Conservation (phyloP, 208 protist species). For the Trypanosoma vivax region DNA sequence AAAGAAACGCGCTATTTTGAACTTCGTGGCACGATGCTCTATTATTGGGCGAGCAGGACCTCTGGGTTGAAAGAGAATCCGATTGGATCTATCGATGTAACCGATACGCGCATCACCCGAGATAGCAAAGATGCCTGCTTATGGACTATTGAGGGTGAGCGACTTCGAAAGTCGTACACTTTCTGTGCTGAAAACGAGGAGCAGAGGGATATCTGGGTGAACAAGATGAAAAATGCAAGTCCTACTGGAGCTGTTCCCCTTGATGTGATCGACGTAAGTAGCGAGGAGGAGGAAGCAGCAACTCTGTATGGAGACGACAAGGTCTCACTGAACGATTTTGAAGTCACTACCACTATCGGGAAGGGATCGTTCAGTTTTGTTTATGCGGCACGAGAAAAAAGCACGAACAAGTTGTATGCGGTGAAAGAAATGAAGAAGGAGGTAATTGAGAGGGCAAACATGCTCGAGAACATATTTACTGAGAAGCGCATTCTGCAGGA, state of each 20-base stretch:
- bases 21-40: constrained; percentile 47
- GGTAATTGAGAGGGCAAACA: constrained; percentile 40
- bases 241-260: constrained; percentile 17
- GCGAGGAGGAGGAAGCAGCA: constrained; percentile 32
- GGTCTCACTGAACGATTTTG: constrained; percentile 84
- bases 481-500: constrained; percentile 90
- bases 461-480: constrained; percentile 68
- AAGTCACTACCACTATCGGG: constrained; percentile 81
- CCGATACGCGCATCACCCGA: constrained; percentile 20
- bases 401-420: constrained; percentile 80
- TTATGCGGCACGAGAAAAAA: constrained; percentile 85
- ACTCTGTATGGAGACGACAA: constrained; percentile 31
- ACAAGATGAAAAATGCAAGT: constrained; percentile 19
- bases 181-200: constrained; percentile 23
- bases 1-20: constrained; percentile 63
- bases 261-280: constrained; percentile 11
- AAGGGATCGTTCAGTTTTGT: constrained; percentile 91
- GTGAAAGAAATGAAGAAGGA: constrained; percentile 90
- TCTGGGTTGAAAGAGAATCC: constrained; percentile 22
- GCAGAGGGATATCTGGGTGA: constrained; percentile 27
- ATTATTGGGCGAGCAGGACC: constrained; percentile 56
- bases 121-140: constrained; percentile 21
- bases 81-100: constrained; percentile 45
- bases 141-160: constrained; percentile 29
- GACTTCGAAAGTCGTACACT: constrained; percentile 23